Base-by-base conservation (phyloP, 192 early-diverging fungal genomes). In the Backusella westeae region DNA sequence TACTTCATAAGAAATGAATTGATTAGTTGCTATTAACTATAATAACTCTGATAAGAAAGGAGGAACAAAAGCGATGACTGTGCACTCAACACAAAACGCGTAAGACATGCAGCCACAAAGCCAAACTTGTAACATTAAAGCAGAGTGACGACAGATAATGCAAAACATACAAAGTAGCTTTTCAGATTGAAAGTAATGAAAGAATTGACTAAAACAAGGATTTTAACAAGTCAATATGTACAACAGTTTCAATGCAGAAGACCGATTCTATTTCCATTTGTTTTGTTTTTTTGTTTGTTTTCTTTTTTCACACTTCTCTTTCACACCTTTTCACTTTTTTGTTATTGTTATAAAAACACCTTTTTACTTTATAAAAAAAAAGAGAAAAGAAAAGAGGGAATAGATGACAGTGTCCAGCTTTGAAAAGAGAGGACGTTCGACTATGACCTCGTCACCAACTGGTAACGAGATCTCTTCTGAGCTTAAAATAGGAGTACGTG, bases 401-500 rank as follows among this genome's bases (percentile, higher is more conserved):
- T 23, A 29, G 2, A 63, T 63, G 56, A 63, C 56, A 63, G 21
- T 63, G 26, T 63, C 56, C 26, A 63, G 56, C 29, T 29, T 63
- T 35, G 67, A 34, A 19, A 35, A 19, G 29, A 68, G 67, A 21
- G 35, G 67, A 17, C 67, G 67, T 34, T 68, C 67, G 1, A 35
- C 19, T 15, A 35, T 68, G 29, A 49, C 17, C 17, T 41, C 70
- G 4, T 75, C 74, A 75, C 74, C 56, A 12, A 75, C 32, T 32
- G 17, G 35, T 26, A 80, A 49, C 8, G 76, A 77, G 14, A 46
- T 46, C 23, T 71, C 75, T 36, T 77, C 76, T 7, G 73, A 77
- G 42, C 77, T 82, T 19, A 68, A 49, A 72, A 71, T 83, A n/a
- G 78, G 76, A 38, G 66, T 87, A 42, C 85, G 86, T 21, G 90